Evolutionary conservation across 495 filamentous ascomycete species (phyloP).

Genomic region (Xylaria castorea): DNA sequence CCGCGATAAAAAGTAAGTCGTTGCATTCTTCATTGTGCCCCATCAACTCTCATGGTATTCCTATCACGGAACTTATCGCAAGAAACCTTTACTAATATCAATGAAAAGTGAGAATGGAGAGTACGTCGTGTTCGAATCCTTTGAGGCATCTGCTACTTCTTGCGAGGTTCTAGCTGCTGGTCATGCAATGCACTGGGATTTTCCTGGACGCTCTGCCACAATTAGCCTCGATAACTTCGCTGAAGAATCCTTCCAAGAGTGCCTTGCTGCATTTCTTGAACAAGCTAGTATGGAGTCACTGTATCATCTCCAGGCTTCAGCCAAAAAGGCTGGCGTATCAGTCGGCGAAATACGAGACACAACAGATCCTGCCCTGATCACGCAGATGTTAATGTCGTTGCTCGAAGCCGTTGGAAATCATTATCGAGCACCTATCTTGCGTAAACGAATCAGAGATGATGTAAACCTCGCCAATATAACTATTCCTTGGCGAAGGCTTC

Average conservation of each 20-base stretch:
- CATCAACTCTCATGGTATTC: background rate
- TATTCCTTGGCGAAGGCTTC: slow-evolving; percentile 62
- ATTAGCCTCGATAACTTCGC: slow-evolving; percentile 53
- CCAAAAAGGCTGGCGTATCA: slow-evolving; percentile 55
- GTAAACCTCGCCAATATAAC: slow-evolving; percentile 54
- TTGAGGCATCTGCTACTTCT: slow-evolving; percentile 61
- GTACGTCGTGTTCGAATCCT: slow-evolving; percentile 56
- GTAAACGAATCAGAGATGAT: slow-evolving; percentile 67
- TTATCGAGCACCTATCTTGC: slow-evolving; percentile 42
- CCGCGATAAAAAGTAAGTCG: slow-evolving; percentile 47
- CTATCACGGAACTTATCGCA: background rate
- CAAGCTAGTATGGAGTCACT: slow-evolving; percentile 63
- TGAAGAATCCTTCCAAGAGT: slow-evolving; percentile 53
- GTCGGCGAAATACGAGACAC: slow-evolving; percentile 63
- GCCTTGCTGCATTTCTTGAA: slow-evolving; percentile 62
- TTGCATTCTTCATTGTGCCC: background rate
- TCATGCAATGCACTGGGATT: slow-evolving; percentile 48
- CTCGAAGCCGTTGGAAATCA: slow-evolving; percentile 59
- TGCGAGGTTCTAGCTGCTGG: slow-evolving; percentile 50
- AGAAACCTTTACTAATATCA: background rate
- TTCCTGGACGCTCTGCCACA: slow-evolving; percentile 45
- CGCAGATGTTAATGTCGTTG: slow-evolving; percentile 61
- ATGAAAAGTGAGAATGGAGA: slow-evolving; percentile 29
- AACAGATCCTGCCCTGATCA: slow-evolving; percentile 58
- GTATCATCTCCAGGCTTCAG: slow-evolving; percentile 56